phyloP scores from a whole-genome alignment of 176 grass and related monocot species.

The Carex myosuroides region DNA sequence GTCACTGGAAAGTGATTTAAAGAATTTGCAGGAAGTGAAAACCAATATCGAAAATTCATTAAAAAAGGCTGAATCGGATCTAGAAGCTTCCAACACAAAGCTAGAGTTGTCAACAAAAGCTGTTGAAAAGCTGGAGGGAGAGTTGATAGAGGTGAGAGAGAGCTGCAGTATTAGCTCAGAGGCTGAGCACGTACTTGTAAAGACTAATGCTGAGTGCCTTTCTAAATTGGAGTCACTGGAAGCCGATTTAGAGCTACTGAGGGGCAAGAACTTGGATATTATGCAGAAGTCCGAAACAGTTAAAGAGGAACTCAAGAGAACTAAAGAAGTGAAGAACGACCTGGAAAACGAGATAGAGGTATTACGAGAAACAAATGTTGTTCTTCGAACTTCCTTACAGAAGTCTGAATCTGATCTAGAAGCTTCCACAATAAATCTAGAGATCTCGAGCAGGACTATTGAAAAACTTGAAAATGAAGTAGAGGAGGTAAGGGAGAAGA shows the following conservation, averaged over 20 bases:
- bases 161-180: slow-evolving; percentile 18
- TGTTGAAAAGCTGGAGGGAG: background rate
- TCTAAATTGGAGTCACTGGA: slow-evolving; percentile 17
- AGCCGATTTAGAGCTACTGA: background rate
- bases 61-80: slow-evolving; percentile 18
- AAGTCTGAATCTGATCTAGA: slow-evolving; percentile 16
- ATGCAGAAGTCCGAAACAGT: slow-evolving; percentile 24
- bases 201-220: slow-evolving; percentile 32
- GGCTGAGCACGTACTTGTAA: slow-evolving; percentile 18
- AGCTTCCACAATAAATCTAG: slow-evolving; percentile 7
- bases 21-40: slow-evolving; percentile 14
- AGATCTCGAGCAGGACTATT: slow-evolving; percentile 12
- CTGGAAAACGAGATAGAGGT: slow-evolving; percentile 57
- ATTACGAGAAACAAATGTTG: slow-evolving; percentile 27
- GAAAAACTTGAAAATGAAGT: slow-evolving; percentile 17
- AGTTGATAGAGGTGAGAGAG: slow-evolving; percentile 16
- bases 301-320: slow-evolving; percentile 16
- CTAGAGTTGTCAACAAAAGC: background rate
- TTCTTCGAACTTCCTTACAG: slow-evolving; percentile 9
- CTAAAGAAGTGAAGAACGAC: slow-evolving; percentile 30
- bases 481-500: slow-evolving; percentile 10
- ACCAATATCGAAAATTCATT: background rate
- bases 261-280: background rate
- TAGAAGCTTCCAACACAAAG: slow-evolving; percentile 20
- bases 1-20: slow-evolving; percentile 28